Evolutionary conservation across 2,329 filamentous ascomycete genomes (phyloP), one percentile per base, ranked within the genome.

Genomic region (Aureobasidium vineae): DNA sequence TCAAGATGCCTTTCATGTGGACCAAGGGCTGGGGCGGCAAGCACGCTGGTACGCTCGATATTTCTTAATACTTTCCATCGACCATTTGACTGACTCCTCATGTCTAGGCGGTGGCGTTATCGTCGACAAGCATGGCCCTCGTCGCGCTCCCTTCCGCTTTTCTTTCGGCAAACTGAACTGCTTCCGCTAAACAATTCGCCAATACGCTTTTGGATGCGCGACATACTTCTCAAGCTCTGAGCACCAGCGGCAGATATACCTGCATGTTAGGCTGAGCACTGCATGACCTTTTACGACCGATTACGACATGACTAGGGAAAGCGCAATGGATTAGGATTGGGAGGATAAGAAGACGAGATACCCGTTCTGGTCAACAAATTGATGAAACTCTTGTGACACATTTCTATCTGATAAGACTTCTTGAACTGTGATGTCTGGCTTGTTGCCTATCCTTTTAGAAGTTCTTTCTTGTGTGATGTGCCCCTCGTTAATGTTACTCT

Each of bases 81-180:
- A 26, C 1, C 41, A 47, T 7, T 36, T 28, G 5, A 3, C 41
- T 49, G 11, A 43, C 23, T 38, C 13, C 15, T 38, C 16, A 23
- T 26, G 16, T 23, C 8, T 65, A 80, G 82, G 82, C 63, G 83
- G 81, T 41, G 82, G 80, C 68, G 73, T 85, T 61, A 76, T 80
- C 13, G 82, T 81, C 67, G 82, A 84, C 75, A 80, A 80, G 70
- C 79, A 85, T 71, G 84, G 84, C 61, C 75, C 80, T 1, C 79
- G 79, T 45, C 77, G 81, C 63, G 81, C 82, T 31, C 81, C 83
- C 6, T 84, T 83, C 73, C 77, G 82, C 45, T 78, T 85, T 72
- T 79, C 78, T 40, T 75, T 79, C 69, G 82, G 83, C 52, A 77
- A 79, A 49, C 80, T 85, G 71, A 83, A 79, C 73, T 86, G 83